Base-by-base conservation (phyloP, 1,139 yeast species). In the Geotrichum macrosporum region DNA sequence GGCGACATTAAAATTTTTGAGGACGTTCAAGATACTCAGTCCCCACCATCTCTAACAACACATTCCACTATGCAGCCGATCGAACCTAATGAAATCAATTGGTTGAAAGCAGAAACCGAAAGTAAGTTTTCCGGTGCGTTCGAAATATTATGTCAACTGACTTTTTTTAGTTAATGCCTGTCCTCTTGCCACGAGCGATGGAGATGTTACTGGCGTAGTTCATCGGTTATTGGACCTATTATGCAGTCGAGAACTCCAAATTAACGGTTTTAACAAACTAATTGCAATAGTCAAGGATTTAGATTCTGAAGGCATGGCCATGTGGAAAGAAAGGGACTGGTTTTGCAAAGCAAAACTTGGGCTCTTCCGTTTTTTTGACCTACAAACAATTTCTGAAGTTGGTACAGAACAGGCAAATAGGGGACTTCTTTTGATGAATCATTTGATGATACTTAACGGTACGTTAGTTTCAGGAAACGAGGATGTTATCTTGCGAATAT, bases 281-380 rank as follows among this genome's bases (percentile, higher is more conserved):
- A 40, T 45, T 4, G 12, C 41, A 5, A 22, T 16, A 13, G 48
- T 45, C 3, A 40, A 39, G 21, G 41, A 38, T 16, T 27, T 45
- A 15, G 39, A 45, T 33, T 10, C 22, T 22, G 38, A 35, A 13
- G 30, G 6, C 29, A 24, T 20, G n/a, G 16, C 13, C 6, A 22
- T 6, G 13, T 45, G 48, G 48, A 45, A 39, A 13, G 37, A 45
- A 13, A 45, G 31, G 4, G 44, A 35, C 8, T 45, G 48, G 48
- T 16, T 45, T 20, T 19, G 18, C 15, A 16, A 16, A 16, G 3
- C 40, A 5, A 34, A 35, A 5, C 3, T 21, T 9, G 18, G 24
- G 3, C 13, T 45, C n/a, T 35, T 45, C 24, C n/a, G 21, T 13
- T 45, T 20, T 24, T 30, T 34, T 22, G 44, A 39, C 22, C 13